Evolutionary conservation across 805 yeast species (phyloP), one percentile per base, ranked within the genome.

Genomic region (Groenewaldozyma tartarivorans): DNA sequence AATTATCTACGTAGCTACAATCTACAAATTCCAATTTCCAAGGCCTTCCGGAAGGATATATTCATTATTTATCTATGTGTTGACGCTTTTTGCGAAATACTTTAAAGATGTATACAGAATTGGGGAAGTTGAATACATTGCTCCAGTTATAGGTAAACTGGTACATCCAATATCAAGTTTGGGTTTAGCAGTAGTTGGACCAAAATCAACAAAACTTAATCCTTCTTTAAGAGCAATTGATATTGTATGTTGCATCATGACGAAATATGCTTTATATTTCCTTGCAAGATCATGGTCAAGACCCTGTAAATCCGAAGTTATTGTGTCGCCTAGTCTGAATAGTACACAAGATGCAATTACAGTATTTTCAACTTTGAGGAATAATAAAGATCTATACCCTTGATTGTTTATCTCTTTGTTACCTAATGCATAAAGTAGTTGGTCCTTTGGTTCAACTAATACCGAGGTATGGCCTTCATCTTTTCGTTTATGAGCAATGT

Each of bases 231-330:
- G 45, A 0, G 69, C 72, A 15, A 66, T 64, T 18, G 54, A 52
- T 20, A 67, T 65, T n/a, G 66, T 66, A 33, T 63, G 60, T 50
- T 67, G 70, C 71, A 67, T 67, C 71, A 67, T 67, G 17, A 66
- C 72, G 51, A 67, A 67, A 44, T 67, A 67, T 2, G 69, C 70
- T 44, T 64, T 66, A 46, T 61, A 62, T 34, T 61, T 51, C 22
- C 66, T 57, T 9, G 64, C 64, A 18, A 43, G 46, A 16, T 65
- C 70, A 37, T 65, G 67, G 38, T 67, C 63, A 17, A 67, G 51
- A 4, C 72, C 72, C 47, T 67, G 72, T 9, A 67, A 52, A 45
- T 67, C 72, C 4, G 69, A 62, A 2, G 72, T 67, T 33, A 67
- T 61, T 1, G 72, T 67, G 38, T 63, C 67, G 2, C 71, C 72